Evolutionary conservation across 2,329 filamentous ascomycete genomes (phyloP).

Genomic region (Pleoardoris graminearum): DNA sequence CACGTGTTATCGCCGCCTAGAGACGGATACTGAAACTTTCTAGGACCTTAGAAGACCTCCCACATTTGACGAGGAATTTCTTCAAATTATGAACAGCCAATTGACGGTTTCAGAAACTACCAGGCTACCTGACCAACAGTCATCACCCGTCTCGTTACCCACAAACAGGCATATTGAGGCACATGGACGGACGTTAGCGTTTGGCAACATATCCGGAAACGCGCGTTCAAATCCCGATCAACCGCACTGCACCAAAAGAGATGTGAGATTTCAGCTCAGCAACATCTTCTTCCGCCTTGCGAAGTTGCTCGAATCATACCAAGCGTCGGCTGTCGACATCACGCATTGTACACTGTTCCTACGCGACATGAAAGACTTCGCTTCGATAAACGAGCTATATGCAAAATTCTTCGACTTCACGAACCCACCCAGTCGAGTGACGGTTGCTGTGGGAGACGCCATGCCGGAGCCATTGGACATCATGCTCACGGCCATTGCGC

Average conservation of each 20-base stretch:
- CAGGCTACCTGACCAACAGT: not conserved
- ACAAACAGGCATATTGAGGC: conserved; percentile 10
- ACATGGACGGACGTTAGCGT: not conserved
- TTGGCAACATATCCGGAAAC: conserved; percentile 39
- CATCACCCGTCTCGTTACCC: conserved; percentile 10
- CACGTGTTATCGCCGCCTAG: no score
- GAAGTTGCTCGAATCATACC: conserved; percentile 27
- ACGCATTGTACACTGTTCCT: conserved; percentile 67
- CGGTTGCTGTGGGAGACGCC: conserved; percentile 72
- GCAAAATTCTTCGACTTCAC: conserved; percentile 72
- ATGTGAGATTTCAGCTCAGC: conserved; percentile 35
- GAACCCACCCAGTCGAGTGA: conserved; percentile 84
- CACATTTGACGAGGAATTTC: conserved; percentile 68
- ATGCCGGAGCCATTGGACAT: conserved; percentile 64
- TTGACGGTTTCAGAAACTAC: not conserved
- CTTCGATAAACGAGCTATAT: conserved; percentile 74
- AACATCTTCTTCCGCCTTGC: conserved; percentile 46
- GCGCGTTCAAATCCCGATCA: not conserved
- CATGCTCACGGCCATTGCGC: conserved; percentile 60
- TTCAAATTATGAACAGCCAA: conserved; percentile 35
- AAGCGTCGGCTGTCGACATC: conserved; percentile 32
- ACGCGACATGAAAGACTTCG: conserved; percentile 78
- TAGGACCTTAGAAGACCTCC: conserved; percentile 61
- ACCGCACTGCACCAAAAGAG: not conserved
- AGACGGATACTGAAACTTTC: no score